Evolutionary conservation across 23 red algal genomes (phyloP).

Genomic region (Gracilaria caudata): DNA sequence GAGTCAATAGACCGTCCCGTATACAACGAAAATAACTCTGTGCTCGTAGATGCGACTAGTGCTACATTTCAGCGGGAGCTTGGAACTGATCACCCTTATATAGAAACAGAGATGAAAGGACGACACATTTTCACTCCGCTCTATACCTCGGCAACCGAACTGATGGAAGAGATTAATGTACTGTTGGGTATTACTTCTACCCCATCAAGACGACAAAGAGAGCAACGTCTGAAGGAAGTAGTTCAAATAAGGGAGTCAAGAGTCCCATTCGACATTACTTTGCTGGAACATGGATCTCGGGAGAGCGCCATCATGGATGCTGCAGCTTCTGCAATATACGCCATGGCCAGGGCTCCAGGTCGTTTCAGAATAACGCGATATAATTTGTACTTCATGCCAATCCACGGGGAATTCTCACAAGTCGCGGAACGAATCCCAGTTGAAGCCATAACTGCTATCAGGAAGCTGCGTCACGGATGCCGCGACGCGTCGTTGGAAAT

Average conservation of each 20-base stretch:
- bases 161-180: conserved; percentile 48
- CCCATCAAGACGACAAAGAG: conserved; percentile 32
- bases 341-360: conserved; percentile 57
- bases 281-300: conserved; percentile 48
- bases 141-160: conserved; percentile 38
- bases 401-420: conserved; percentile 50
- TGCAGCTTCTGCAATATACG: conserved; percentile 53
- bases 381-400: conserved; percentile 78
- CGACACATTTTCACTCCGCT: conserved; percentile 54
- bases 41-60: conserved; percentile 22
- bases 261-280: conserved; percentile 67
- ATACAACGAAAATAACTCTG: conserved; percentile 38
- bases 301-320: conserved; percentile 60
- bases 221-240: conserved; percentile 34
- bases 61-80: conserved; percentile 55
- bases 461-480: conserved; percentile 58
- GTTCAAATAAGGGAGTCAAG: conserved; percentile 42
- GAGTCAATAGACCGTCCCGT: background rate
- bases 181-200: conserved; percentile 29
- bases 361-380: conserved; percentile 49
- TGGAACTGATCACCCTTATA: conserved; percentile 64
- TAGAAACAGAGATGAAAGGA: conserved; percentile 42
- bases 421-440: conserved; percentile 40
- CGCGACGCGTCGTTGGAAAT: conserved; percentile 62
- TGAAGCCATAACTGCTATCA: conserved; percentile 10